These are phyloP conservation scores for Triticum monococcum DNA, from an alignment of 176 grass and related monocot species.

Conservation along the genomic window DNA sequence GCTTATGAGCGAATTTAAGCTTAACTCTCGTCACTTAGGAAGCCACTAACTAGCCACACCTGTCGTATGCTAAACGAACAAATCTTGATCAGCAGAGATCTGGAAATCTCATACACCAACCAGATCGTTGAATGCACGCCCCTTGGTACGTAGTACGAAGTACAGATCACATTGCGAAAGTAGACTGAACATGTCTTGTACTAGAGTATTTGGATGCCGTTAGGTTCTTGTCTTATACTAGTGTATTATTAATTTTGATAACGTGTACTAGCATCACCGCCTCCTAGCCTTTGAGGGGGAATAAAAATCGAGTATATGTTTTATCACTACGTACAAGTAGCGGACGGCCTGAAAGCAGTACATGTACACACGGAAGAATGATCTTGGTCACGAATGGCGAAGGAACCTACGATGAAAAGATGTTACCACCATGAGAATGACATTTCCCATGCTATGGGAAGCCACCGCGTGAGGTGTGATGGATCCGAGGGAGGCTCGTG, in stretches of 20 bases:
- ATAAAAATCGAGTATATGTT: too few relatives aligned
- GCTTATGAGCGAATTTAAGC: not conserved
- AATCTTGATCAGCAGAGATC: not conserved
- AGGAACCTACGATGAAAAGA: not conserved
- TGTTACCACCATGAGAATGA: slow-evolving; percentile 4
- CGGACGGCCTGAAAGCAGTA: too few relatives aligned
- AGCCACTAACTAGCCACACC: not conserved
- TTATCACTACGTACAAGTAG: too few relatives aligned
- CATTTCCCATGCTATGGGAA: slow-evolving; percentile 30
- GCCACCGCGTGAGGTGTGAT: not conserved
- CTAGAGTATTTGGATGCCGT: not conserved
- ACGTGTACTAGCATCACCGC: too few relatives aligned
- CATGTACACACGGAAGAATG: not conserved
- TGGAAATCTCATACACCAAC: slow-evolving; percentile 25
- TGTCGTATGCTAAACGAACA: not conserved
- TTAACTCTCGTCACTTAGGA: not conserved
- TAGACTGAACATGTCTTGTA: not conserved
- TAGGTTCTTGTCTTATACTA: not conserved
- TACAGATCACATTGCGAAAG: not conserved
- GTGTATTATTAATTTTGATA: too few relatives aligned
- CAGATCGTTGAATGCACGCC: not conserved
- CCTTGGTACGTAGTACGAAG: not conserved
- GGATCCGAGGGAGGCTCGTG: not conserved
- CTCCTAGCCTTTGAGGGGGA: too few relatives aligned
- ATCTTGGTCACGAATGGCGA: not conserved